phyloP scores from a whole-genome alignment of 202 grass and related monocot genomes.

The Elaeis oleifera region DNA sequence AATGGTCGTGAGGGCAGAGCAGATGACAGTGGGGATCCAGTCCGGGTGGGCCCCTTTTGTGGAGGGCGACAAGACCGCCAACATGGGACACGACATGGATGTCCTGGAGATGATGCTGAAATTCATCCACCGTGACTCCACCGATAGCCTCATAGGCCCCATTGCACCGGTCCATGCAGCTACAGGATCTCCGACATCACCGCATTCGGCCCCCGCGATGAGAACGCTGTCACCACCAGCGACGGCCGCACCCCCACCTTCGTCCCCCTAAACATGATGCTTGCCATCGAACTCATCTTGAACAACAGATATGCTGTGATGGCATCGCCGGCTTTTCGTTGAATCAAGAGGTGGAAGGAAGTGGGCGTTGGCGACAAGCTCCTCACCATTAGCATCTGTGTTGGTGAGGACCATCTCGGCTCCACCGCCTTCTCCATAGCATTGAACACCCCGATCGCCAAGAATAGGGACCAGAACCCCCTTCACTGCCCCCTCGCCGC shows the following conservation, averaged over 20 bases:
- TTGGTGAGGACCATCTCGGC: constrained; percentile 75
- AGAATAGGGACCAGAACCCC: too few species aligned
- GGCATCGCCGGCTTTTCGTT: constrained; percentile 35
- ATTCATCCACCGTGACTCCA: constrained; percentile 45
- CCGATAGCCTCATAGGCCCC: constrained; percentile 43
- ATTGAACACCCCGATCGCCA: constrained; percentile 59
- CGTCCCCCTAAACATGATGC: constrained; percentile 57
- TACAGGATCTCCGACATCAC: constrained; percentile 70
- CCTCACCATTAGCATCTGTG: constrained; percentile 69
- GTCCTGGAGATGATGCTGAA: constrained; percentile 90
- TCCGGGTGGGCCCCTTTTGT: constrained; percentile 49
- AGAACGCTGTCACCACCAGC: constrained; percentile 66
- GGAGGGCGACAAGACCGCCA: constrained; percentile 57
- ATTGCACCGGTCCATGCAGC: constrained; percentile 60
- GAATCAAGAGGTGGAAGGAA: constrained; percentile 50
- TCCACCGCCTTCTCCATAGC: constrained; percentile 59
- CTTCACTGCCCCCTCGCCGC: too few species aligned
- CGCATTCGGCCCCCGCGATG: constrained; percentile 66
- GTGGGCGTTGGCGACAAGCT: constrained; percentile 79
- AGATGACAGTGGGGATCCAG: constrained; percentile 74
- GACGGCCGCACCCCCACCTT: constrained; percentile 48
- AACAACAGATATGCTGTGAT: constrained; percentile 49
- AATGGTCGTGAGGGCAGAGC: constrained; percentile 91
- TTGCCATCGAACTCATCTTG: constrained; percentile 39
- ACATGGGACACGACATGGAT: constrained; percentile 92